These are phyloP conservation scores for Candida multigemmis DNA, from an alignment of 805 yeast species.

Conservation along the genomic window DNA sequence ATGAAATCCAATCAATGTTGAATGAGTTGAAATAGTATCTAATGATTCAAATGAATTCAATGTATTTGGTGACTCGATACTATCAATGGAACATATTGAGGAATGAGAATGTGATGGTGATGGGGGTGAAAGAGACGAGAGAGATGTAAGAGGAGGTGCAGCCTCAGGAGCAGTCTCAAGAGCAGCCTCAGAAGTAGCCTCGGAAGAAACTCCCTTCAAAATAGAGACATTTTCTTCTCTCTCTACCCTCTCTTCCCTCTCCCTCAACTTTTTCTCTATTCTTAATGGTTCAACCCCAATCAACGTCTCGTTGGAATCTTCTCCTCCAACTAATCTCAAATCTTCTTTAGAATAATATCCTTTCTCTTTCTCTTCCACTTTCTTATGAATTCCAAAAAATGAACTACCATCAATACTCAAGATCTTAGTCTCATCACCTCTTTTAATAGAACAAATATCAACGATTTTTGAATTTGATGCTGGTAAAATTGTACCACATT, in stretches of 20 bases:
- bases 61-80: too few relatives aligned
- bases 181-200: too few relatives aligned
- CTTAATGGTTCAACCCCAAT: conserved; percentile 7
- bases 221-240: too few relatives aligned
- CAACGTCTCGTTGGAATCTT: conserved; percentile 7
- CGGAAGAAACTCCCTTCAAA: too few relatives aligned
- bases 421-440: conserved; percentile 25
- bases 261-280: too few relatives aligned
- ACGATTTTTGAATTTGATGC: conserved; percentile 46
- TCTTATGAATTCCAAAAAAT: conserved; percentile 48
- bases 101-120: too few relatives aligned
- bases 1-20: not conserved
- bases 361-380: conserved; percentile 19
- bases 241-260: too few relatives aligned
- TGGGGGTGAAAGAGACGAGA: too few relatives aligned
- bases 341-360: conserved; percentile 22
- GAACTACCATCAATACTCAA: conserved; percentile 47
- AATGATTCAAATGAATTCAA: conserved; percentile 2
- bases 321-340: conserved; percentile 12
- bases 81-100: too few relatives aligned
- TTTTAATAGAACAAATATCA: conserved; percentile 29
- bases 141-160: too few relatives aligned
- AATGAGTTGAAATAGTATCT: conserved; percentile 1
- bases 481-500: conserved; percentile 57
- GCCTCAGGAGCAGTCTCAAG: too few relatives aligned